A percentile compares a stretch with the other conserved stretches of the same genome.
Evolutionary conservation across 371 early-diverging fungal species (phyloP).

Genomic region (Rhizomucor pusillus): DNA sequence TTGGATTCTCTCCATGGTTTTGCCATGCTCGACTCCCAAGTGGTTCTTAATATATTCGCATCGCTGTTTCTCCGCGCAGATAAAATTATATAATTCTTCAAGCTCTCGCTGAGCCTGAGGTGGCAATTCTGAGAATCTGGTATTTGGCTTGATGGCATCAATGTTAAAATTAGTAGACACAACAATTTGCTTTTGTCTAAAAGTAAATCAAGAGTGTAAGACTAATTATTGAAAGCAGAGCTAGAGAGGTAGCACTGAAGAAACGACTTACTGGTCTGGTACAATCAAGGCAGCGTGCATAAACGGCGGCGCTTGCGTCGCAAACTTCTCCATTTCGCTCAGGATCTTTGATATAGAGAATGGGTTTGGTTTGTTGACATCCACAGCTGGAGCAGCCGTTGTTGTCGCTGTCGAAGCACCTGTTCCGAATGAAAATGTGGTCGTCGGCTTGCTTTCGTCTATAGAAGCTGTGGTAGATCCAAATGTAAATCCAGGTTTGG

Average conservation of each 20-base stretch:
- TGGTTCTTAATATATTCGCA: constrained; percentile 37
- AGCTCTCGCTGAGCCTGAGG: constrained; percentile 43
- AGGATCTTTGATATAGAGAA: constrained; percentile 34
- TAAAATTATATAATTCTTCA: constrained; percentile 36
- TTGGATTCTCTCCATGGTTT: constrained; percentile 24
- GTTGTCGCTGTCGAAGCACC: background rate
- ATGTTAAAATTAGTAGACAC: constrained; percentile 42
- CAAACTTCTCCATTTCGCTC: constrained; percentile 23
- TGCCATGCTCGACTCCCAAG: constrained; percentile 26
- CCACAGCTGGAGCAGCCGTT: constrained; percentile 8
- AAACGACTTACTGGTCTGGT: background rate
- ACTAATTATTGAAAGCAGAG: background rate
- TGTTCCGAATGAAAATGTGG: constrained; percentile 7
- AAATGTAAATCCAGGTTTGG: constrained; percentile 9
- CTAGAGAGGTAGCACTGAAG: background rate
- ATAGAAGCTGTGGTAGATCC: constrained; percentile 3
- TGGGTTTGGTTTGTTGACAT: constrained; percentile 18
- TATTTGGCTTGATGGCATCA: constrained; percentile 36
- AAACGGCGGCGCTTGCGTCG: constrained; percentile 22
- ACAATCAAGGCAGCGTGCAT: background rate
- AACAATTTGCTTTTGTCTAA: constrained; percentile 34
- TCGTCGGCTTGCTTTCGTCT: background rate
- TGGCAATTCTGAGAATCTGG: constrained; percentile 41
- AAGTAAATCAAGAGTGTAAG: too few species aligned
- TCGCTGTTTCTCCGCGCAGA: constrained; percentile 35